phyloP scores from a whole-genome alignment of 2,329 filamentous ascomycete genomes.

The Neofusicoccum cordaticola region DNA sequence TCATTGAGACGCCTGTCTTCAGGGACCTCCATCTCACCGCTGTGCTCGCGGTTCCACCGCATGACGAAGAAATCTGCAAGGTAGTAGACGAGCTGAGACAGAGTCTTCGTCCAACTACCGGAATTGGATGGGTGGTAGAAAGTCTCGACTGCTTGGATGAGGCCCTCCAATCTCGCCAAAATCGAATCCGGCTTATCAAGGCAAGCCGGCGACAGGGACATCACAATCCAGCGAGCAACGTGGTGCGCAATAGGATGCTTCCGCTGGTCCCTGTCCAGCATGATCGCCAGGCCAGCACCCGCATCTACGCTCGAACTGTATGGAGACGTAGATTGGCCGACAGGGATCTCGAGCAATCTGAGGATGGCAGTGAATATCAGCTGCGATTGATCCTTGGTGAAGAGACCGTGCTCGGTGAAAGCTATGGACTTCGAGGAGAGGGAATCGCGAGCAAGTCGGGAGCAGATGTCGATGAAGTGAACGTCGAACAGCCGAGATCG shows the following conservation, averaged over 20 bases:
- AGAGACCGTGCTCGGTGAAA: conserved; percentile 85
- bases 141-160: conserved; percentile 93
- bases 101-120: conserved; percentile 82
- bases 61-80: conserved; percentile 95
- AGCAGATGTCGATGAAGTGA: conserved; percentile 85
- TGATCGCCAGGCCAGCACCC: conserved; percentile 75
- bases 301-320: conserved; percentile 80
- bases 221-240: conserved; percentile 88
- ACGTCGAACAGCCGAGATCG: conserved; percentile 84
- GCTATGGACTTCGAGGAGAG: conserved; percentile 70
- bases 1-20: conserved; percentile 74
- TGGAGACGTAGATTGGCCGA: conserved; percentile 90
- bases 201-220: conserved; percentile 84
- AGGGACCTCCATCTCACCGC: conserved; percentile 84
- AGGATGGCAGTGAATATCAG: conserved; percentile 90
- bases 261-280: conserved; percentile 87
- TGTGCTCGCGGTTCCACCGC: conserved; percentile 93
- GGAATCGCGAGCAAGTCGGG: conserved; percentile 80
- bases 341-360: conserved; percentile 88
- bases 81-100: conserved; percentile 89
- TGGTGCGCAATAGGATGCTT: conserved; percentile 91
- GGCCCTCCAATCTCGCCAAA: conserved; percentile 78
- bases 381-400: conserved; percentile 86
- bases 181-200: conserved; percentile 75
- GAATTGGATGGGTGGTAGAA: conserved; percentile 99